These are phyloP conservation scores for Friedmanniomyces simplex DNA, from an alignment of 495 filamentous ascomycete species.

Conservation along the genomic window DNA sequence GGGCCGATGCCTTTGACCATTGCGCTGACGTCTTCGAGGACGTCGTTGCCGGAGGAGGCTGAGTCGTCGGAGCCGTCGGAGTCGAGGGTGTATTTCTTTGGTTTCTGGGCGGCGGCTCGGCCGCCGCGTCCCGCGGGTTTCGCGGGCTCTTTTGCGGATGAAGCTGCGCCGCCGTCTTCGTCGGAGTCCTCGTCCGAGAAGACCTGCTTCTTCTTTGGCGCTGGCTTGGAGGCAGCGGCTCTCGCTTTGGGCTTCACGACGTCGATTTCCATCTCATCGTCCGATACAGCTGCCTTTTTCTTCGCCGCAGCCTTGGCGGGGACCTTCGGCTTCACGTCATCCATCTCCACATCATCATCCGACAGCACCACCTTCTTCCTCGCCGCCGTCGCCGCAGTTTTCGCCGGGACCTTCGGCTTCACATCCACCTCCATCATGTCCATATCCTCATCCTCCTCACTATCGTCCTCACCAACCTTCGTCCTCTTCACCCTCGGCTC, in stretches of 20 bases:
- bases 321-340: not conserved
- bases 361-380: not conserved
- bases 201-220: constrained; percentile 18
- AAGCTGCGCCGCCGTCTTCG: constrained; percentile 11
- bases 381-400: constrained; percentile 7
- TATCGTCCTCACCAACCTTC: not conserved
- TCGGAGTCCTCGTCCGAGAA: constrained; percentile 26
- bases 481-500: not conserved
- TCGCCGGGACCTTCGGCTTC: constrained; percentile 4
- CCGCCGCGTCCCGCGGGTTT: constrained; percentile 28
- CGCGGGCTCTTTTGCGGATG: constrained; percentile 20
- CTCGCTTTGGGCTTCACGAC: constrained; percentile 35
- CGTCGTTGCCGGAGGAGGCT: constrained; percentile 42
- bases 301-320: constrained; percentile 26
- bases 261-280: constrained; percentile 1
- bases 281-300: constrained; percentile 6
- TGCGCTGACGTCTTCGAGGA: constrained; percentile 73
- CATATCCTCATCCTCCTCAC: not conserved
- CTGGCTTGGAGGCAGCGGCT: constrained; percentile 23
- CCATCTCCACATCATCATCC: constrained; percentile 1
- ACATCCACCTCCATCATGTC: not conserved
- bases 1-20: constrained; percentile 84
- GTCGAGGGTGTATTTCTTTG: constrained; percentile 37
- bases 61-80: constrained; percentile 25
- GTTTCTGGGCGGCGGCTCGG: constrained; percentile 34